Percentiles rank a stretch among this genome's conserved stretches.
Conservation (phyloP, 768 basidiomycete genomes). For the Auricularia auricula-judae region DNA sequence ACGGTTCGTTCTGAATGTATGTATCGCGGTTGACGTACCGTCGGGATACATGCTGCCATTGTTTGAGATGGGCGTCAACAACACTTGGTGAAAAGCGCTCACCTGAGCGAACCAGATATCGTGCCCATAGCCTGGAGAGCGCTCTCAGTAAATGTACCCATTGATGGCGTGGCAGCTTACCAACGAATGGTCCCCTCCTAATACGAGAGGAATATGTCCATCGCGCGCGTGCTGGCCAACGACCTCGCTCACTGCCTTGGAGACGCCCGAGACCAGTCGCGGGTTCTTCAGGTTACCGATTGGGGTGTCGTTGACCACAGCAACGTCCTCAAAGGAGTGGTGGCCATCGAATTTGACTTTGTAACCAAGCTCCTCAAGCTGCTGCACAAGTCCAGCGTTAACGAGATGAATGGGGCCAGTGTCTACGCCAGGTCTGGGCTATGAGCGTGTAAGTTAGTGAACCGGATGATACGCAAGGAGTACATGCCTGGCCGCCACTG, state of each 20-base stretch:
- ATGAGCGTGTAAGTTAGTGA: not conserved
- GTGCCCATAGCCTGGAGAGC: constrained; percentile 73
- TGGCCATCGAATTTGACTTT: constrained; percentile 83
- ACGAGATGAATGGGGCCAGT: constrained; percentile 82
- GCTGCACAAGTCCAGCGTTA: constrained; percentile 69
- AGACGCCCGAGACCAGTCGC: constrained; percentile 72
- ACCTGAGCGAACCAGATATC: constrained; percentile 80
- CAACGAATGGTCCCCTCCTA: constrained; percentile 95
- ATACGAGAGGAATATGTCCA: constrained; percentile 76
- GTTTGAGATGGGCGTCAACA: not conserved
- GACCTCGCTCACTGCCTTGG: constrained; percentile 61
- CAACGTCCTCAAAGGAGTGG: constrained; percentile 75
- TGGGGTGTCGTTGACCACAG: constrained; percentile 54
- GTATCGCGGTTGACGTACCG: constrained; percentile 21
- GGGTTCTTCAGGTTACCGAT: constrained; percentile 90
- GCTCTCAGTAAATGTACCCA: constrained; percentile 1
- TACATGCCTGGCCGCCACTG: constrained; percentile 21
- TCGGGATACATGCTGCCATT: constrained; percentile 55
- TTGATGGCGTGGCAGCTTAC: constrained; percentile 29
- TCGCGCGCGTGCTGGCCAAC: constrained; percentile 68
- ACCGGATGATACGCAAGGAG: not conserved
- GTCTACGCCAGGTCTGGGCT: constrained; percentile 77
- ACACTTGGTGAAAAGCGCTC: constrained; percentile 11
- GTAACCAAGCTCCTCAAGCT: constrained; percentile 77
- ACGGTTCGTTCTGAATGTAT: not conserved